A percentile compares a stretch with the other conserved stretches of the same genome.
phyloP scores from a whole-genome alignment of 257 asterid genomes.

The Penstemon barbatus region DNA sequence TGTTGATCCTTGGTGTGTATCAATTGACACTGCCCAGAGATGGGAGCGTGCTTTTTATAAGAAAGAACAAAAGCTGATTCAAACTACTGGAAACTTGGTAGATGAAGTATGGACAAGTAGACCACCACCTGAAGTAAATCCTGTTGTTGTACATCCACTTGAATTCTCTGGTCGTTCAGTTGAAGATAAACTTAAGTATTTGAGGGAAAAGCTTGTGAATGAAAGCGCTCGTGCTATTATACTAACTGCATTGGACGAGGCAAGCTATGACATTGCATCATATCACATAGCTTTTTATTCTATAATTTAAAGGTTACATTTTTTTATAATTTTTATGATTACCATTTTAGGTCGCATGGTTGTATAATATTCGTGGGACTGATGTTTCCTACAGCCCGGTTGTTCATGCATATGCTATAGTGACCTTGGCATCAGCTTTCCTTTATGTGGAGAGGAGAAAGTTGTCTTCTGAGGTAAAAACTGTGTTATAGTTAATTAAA shows the following conservation, averaged over 20 bases:
- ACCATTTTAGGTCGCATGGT: conserved; percentile 81
- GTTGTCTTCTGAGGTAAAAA: conserved; percentile 75
- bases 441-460: conserved; percentile 83
- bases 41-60: conserved; percentile 79
- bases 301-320: conserved; percentile 8
- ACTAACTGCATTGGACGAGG: conserved; percentile 87
- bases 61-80: conserved; percentile 75
- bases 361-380: conserved; percentile 85
- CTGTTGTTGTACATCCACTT: conserved; percentile 67
- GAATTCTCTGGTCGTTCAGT: conserved; percentile 82
- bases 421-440: conserved; percentile 71
- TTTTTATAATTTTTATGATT: conserved; percentile 21
- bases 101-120: conserved; percentile 90
- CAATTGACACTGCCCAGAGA: conserved; percentile 83
- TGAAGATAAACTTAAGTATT: conserved; percentile 73
- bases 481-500: conserved; percentile 23
- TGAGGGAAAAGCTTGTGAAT: conserved; percentile 71
- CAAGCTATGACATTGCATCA: conserved; percentile 31
- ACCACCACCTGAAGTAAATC: conserved; percentile 69
- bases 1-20: conserved; percentile 93
- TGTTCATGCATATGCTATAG: conserved; percentile 89
- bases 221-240: conserved; percentile 73
- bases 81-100: conserved; percentile 69
- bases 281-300: conserved; percentile 7
- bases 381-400: conserved; percentile 87